Percentiles rank a stretch among this genome's conserved stretches.
phyloP scores from a whole-genome alignment of 1,139 yeast genomes.

The Scheffersomyces lignicola region DNA sequence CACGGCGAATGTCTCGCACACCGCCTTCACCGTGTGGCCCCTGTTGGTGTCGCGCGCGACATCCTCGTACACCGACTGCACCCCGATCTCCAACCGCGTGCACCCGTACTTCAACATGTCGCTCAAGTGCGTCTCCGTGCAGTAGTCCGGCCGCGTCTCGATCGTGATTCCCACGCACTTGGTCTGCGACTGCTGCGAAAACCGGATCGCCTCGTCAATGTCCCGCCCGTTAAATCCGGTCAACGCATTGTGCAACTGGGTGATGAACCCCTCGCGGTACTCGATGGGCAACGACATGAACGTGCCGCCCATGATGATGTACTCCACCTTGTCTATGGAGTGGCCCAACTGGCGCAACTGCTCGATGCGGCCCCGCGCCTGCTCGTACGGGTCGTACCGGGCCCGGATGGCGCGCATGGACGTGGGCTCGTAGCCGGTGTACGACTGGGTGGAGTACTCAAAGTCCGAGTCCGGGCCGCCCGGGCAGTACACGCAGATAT shows the following conservation, averaged over 20 bases:
- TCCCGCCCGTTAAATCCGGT: slow-evolving; percentile 90
- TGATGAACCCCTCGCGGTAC: slow-evolving; percentile 85
- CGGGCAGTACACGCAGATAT: slow-evolving; percentile 97
- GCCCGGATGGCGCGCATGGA: slow-evolving; percentile 99
- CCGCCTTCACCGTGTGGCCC: slow-evolving; percentile 96
- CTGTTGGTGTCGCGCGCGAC: slow-evolving; percentile 98
- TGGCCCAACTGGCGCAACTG: slow-evolving; percentile 95
- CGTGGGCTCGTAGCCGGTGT: slow-evolving; percentile 98
- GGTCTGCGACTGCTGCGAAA: slow-evolving; percentile 91
- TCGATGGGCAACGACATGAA: slow-evolving; percentile 92
- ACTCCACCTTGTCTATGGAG: slow-evolving; percentile 94
- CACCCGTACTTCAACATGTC: slow-evolving; percentile 97
- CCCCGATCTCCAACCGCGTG: slow-evolving; percentile 95
- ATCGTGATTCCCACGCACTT: slow-evolving; percentile 98
- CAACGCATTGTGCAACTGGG: slow-evolving; percentile 89
- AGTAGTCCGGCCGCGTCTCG: slow-evolving; percentile 98
- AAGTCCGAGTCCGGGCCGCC: slow-evolving; percentile 99
- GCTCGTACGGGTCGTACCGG: slow-evolving; percentile 97
- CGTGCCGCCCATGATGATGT: slow-evolving; percentile 98
- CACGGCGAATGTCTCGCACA: slow-evolving; percentile 90
- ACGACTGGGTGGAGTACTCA: slow-evolving; percentile 96
- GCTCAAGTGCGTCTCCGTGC: slow-evolving; percentile 92
- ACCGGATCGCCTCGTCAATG: slow-evolving; percentile 85
- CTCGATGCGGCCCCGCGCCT: slow-evolving; percentile 96
- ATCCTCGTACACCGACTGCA: slow-evolving; percentile 95